Conservation (phyloP, 495 filamentous ascomycete species). For the Aspergillus egyptiacus region DNA sequence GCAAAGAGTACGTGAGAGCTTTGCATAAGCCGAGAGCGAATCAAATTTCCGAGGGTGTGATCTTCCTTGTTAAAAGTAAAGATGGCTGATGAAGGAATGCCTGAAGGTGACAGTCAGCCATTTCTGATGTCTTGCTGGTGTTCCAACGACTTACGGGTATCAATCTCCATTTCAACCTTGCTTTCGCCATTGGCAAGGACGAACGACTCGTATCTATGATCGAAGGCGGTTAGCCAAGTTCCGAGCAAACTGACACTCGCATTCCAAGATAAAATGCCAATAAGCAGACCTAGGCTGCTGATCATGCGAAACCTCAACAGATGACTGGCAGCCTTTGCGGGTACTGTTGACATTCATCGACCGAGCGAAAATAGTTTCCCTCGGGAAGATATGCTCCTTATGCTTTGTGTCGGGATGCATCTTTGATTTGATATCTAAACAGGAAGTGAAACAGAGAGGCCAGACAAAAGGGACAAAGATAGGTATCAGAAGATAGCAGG, state of each 20-base stretch:
- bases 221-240: constrained; percentile 15
- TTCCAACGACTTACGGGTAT: constrained; percentile 63
- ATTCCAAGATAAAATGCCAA: background rate
- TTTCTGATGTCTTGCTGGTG: background rate
- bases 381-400: constrained; percentile 14
- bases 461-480: background rate
- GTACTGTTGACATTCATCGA: constrained; percentile 3
- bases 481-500: too few relatives aligned
- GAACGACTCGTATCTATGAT: constrained; percentile 80
- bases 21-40: constrained; percentile 73
- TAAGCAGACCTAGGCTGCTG: constrained; percentile 23
- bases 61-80: constrained; percentile 97
- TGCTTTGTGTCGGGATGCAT: constrained; percentile 10
- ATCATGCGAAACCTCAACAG: constrained; percentile 21
- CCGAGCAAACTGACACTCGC: background rate
- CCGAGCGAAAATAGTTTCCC: constrained; percentile 18
- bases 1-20: constrained; percentile 75
- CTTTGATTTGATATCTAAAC: background rate
- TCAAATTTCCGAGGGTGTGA: constrained; percentile 88
- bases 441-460: background rate
- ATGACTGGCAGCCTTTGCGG: constrained; percentile 19
- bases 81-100: constrained; percentile 72
- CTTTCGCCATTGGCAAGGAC: constrained; percentile 80
- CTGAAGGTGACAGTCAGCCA: constrained; percentile 37
- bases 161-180: constrained; percentile 79